These are phyloP conservation scores for Ascochyta rabiei DNA, from an alignment of 2,329 filamentous ascomycete species.

Conservation along the genomic window DNA sequence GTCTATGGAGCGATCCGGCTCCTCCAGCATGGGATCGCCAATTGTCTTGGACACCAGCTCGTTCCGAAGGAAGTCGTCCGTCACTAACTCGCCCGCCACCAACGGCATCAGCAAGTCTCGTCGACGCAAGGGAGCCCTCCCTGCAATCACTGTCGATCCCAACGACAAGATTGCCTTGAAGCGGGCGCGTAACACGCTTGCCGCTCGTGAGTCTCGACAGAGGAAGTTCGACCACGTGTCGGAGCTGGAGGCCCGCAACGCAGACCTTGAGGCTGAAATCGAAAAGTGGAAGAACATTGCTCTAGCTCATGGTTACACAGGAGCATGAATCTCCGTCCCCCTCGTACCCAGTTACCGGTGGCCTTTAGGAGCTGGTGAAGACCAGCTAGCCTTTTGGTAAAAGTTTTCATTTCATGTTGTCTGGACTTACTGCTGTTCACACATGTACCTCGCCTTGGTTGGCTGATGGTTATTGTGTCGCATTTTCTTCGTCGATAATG, in stretches of 20 bases:
- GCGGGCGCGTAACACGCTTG: conserved; percentile 90
- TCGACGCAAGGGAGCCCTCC: conserved; percentile 79
- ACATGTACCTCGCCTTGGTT: conserved; percentile 17
- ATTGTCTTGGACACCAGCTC: conserved; percentile 42
- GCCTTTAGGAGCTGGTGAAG: conserved; percentile 48
- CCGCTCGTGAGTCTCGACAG: conserved; percentile 89
- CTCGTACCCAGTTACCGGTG: conserved; percentile 36
- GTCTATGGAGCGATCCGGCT: conserved; percentile 45
- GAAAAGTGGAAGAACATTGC: conserved; percentile 52
- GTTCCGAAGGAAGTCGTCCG: conserved; percentile 50
- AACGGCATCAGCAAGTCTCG: conserved; percentile 73
- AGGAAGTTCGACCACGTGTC: conserved; percentile 81
- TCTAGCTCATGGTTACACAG: conserved; percentile 46
- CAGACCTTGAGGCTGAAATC: conserved; percentile 64
- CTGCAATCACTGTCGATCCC: conserved; percentile 78
- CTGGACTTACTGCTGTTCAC: conserved; percentile 11
- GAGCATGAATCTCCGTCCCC: conserved; percentile 41
- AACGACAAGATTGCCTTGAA: conserved; percentile 81
- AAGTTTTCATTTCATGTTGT: conserved; percentile 30
- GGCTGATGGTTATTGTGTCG: conserved; percentile 18
- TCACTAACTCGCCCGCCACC: conserved; percentile 58
- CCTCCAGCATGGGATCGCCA: conserved; percentile 46
- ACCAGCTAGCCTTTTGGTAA: conserved; percentile 34
- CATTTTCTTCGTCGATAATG: conserved; percentile 19
- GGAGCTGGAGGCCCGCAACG: conserved; percentile 75